phyloP scores from a whole-genome alignment of 768 basidiomycete genomes.

The Chalciporus piperatus region DNA sequence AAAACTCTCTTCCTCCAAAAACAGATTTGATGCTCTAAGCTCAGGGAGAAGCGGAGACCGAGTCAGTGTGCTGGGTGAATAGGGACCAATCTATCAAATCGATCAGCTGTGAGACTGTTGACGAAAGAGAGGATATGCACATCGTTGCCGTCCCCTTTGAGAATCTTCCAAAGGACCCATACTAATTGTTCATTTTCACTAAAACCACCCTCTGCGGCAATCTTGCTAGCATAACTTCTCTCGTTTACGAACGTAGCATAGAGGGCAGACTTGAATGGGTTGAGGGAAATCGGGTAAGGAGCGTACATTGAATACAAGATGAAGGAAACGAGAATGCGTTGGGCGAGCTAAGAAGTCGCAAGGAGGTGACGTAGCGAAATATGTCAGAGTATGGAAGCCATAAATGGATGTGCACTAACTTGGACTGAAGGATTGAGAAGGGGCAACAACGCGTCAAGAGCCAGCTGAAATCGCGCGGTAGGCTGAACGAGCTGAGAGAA shows the following conservation, averaged over 20 bases:
- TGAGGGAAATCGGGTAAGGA: constrained; percentile 74
- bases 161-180: constrained; percentile 85
- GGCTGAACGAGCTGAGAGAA: constrained; percentile 75
- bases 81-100: constrained; percentile 67
- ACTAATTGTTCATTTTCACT: constrained; percentile 73
- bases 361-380: constrained; percentile 11
- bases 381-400: constrained; percentile 10
- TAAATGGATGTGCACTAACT: constrained; percentile 38
- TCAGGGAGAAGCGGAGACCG: constrained; percentile 74
- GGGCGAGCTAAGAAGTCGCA: constrained; percentile 48
- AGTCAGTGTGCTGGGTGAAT: constrained; percentile 71
- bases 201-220: constrained; percentile 46
- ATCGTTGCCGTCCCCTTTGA: constrained; percentile 80
- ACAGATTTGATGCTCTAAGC: constrained; percentile 68
- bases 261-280: constrained; percentile 77
- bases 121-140: constrained; percentile 35
- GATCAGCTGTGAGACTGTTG: constrained; percentile 2
- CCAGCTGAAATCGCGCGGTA: constrained; percentile 77
- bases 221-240: constrained; percentile 54
- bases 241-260: constrained; percentile 67
- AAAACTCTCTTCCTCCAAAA: constrained; percentile 62
- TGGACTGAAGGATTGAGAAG: constrained; percentile 58
- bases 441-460: constrained; percentile 77
- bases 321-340: constrained; percentile 75
- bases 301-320: constrained; percentile 79